These are phyloP conservation scores for Boletus edulis DNA, from an alignment of 768 basidiomycete genomes.

Conservation along the genomic window DNA sequence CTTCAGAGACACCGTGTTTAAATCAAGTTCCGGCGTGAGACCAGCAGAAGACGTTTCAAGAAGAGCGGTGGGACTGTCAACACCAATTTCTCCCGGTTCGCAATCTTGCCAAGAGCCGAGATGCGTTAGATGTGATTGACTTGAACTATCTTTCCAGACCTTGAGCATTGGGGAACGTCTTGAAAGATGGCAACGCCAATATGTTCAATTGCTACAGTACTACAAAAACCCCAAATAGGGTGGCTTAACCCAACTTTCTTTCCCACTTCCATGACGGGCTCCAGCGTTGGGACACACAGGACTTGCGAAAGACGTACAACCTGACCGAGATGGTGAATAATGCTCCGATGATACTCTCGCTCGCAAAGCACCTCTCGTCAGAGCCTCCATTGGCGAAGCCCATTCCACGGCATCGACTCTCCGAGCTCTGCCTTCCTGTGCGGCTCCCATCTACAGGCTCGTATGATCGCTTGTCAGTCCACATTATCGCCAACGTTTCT, in stretches of 20 bases:
- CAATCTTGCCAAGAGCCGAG: background rate
- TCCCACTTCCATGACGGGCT: constrained; percentile 16
- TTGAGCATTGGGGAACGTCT: constrained; percentile 17
- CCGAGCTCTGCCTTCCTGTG: constrained; percentile 60
- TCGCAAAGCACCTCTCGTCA: constrained; percentile 27
- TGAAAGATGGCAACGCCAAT: background rate
- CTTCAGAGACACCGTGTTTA: constrained; percentile 10
- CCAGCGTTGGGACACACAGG: background rate
- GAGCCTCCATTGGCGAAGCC: constrained; percentile 20
- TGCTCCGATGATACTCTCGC: constrained; percentile 30
- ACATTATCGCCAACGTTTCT: constrained; percentile 24
- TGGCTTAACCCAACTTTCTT: background rate
- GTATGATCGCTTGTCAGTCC: constrained; percentile 20
- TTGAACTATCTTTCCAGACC: constrained; percentile 20
- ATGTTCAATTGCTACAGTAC: no score
- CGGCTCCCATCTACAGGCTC: constrained; percentile 67
- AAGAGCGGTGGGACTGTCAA: constrained; percentile 21
- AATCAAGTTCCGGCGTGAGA: constrained; percentile 7
- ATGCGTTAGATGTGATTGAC: background rate
- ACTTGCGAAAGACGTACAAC: background rate
- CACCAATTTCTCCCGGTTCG: constrained; percentile 29
- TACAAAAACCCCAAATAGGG: constrained; percentile 2
- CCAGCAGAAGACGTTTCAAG: constrained; percentile 14
- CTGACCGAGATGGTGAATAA: constrained; percentile 51
- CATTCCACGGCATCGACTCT: constrained; percentile 39